phyloP scores from a whole-genome alignment of 2,329 filamentous ascomycete species.

The Fusarium fracticaudum region DNA sequence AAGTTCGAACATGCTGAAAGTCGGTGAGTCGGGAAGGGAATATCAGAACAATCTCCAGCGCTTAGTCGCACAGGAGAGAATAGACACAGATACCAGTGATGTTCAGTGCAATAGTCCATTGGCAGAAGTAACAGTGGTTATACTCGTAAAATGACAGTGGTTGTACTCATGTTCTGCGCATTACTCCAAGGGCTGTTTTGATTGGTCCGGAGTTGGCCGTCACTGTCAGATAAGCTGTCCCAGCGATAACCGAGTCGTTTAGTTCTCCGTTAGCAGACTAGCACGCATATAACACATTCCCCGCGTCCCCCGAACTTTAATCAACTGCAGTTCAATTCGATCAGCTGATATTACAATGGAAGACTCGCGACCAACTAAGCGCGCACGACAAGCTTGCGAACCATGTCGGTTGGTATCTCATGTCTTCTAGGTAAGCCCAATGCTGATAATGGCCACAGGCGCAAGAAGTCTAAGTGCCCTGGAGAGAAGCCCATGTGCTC shows the following conservation, averaged over 20 bases:
- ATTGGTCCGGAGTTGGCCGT: background rate
- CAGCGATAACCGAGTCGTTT: background rate
- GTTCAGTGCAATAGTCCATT: background rate
- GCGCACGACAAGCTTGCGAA: background rate
- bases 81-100: accelerated
- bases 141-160: background rate
- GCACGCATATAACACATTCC: background rate
- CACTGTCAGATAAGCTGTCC: background rate
- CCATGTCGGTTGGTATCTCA: background rate
- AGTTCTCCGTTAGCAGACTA: background rate
- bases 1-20: background rate
- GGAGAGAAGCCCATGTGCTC: background rate
- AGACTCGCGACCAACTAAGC: background rate
- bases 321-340: background rate
- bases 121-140: too few relatives aligned
- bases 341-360: background rate
- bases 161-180: accelerated
- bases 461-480: background rate
- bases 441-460: background rate
- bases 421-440: accelerated
- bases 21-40: background rate
- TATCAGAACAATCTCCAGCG: accelerated
- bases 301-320: background rate
- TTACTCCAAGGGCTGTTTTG: background rate
- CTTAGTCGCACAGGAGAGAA: accelerated